phyloP scores from a whole-genome alignment of 164 flowering plant species.

The Buxus sempervirens region DNA sequence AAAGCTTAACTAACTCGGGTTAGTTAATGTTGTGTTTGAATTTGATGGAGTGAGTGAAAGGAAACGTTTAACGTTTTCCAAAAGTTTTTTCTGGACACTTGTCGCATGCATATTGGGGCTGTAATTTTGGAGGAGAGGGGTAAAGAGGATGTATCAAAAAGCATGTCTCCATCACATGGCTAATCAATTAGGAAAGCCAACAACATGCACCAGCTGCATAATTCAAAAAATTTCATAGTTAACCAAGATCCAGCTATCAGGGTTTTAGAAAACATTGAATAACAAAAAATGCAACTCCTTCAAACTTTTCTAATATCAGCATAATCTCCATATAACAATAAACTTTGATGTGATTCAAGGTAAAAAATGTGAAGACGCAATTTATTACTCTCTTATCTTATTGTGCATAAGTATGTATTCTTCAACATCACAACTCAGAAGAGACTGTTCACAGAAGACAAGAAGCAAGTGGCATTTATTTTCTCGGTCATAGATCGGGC shows the following conservation, averaged over 20 bases:
- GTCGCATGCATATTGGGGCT: no score
- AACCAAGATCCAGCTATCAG: background rate
- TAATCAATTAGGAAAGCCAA: conserved; percentile 8
- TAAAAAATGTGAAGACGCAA: background rate
- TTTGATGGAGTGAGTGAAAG: no score
- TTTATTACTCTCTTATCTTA: no score
- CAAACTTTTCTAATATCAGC: background rate
- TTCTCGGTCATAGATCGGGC: background rate
- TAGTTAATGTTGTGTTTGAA: no score
- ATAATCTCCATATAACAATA: background rate
- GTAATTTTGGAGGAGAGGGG: no score
- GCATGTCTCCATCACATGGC: background rate
- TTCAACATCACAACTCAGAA: background rate
- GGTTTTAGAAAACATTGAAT: no score
- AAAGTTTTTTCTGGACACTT: no score
- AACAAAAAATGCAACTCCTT: background rate
- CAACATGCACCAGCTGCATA: conserved; percentile 3
- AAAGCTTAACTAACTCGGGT: no score
- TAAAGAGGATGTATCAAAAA: conserved; percentile 7
- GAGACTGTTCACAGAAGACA: background rate
- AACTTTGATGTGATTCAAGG: background rate
- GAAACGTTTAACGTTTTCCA: no score
- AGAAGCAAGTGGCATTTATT: background rate
- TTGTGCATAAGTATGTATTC: background rate
- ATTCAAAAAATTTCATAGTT: background rate